Conservation (phyloP, 108 stramenopile species). For the Fistulifera solaris region DNA sequence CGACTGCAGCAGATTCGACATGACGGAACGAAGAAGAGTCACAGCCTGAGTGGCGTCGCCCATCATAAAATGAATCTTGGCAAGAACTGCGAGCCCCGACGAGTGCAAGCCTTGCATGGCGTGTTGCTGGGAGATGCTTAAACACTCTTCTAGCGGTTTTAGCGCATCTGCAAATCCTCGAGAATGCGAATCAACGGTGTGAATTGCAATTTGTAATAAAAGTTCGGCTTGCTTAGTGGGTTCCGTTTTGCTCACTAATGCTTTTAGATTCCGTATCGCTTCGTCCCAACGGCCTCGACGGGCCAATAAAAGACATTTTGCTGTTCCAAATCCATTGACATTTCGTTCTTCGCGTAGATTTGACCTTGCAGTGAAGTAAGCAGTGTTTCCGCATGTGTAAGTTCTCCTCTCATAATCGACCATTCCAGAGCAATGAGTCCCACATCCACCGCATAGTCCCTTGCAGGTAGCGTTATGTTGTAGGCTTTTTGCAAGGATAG, state of each 20-base stretch:
- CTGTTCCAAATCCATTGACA: slow-evolving; percentile 17
- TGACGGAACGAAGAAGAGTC: slow-evolving; percentile 41
- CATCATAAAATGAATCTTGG: slow-evolving; percentile 45
- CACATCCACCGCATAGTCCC: slow-evolving; percentile 8
- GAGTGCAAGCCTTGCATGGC: slow-evolving; percentile 74
- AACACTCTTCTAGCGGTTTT: slow-evolving; percentile 50
- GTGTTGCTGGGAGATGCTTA: slow-evolving; percentile 38
- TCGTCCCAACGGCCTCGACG: slow-evolving; percentile 21
- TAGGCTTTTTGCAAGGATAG: slow-evolving; percentile 6
- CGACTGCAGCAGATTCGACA: slow-evolving; percentile 55
- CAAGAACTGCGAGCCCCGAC: slow-evolving; percentile 44
- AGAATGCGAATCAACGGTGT: slow-evolving; percentile 28
- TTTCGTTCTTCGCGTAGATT: slow-evolving; percentile 19
- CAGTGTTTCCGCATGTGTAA: slow-evolving; percentile 18
- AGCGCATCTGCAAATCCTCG: slow-evolving; percentile 27
- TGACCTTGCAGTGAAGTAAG: slow-evolving; percentile 16
- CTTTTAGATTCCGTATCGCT: slow-evolving; percentile 17
- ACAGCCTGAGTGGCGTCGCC: slow-evolving; percentile 41
- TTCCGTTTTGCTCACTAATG: slow-evolving; percentile 8
- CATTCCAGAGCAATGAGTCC: slow-evolving; percentile 33
- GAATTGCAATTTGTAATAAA: slow-evolving; percentile 41
- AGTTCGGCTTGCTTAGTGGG: slow-evolving; percentile 31
- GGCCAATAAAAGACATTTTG: slow-evolving; percentile 19
- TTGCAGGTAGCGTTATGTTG: slow-evolving; percentile 6
- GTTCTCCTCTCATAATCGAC: slow-evolving; percentile 26